Evolutionary conservation across 495 filamentous ascomycete species (phyloP).

Genomic region (Penicillium subrubescens): DNA sequence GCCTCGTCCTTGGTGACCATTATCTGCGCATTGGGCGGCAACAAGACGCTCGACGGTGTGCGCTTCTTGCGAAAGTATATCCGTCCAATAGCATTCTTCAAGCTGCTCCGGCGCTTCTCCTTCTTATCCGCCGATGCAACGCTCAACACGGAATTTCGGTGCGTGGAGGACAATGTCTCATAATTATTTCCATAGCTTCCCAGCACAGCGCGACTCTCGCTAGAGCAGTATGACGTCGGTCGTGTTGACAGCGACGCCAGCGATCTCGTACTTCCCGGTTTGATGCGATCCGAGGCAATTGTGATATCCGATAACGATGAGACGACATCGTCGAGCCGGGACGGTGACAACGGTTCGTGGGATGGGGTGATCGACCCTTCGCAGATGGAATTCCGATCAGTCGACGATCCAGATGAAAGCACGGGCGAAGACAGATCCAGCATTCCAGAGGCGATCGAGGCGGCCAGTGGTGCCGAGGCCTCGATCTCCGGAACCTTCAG

Average conservation of each 20-base stretch:
- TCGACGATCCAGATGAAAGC: slow-evolving; percentile 42
- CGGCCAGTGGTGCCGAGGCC: slow-evolving; percentile 41
- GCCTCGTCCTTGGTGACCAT: slow-evolving; percentile 29
- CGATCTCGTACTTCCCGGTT: slow-evolving; percentile 44
- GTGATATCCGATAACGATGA: slow-evolving; percentile 43
- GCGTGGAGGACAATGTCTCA: slow-evolving; percentile 11
- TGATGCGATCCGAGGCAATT: slow-evolving; percentile 36
- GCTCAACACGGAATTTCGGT: slow-evolving; percentile 38
- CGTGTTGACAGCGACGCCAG: slow-evolving; percentile 45
- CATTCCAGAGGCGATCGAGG: slow-evolving; percentile 43
- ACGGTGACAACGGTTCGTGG: slow-evolving; percentile 24
- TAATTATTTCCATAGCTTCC: slow-evolving; percentile 16
- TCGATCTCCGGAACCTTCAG: slow-evolving; percentile 42
- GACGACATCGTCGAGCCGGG: slow-evolving; percentile 35
- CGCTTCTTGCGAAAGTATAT: slow-evolving; percentile 45
- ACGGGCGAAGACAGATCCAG: slow-evolving; percentile 42
- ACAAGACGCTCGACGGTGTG: slow-evolving; percentile 30
- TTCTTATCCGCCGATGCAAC: slow-evolving; percentile 36
- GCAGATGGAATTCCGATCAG: slow-evolving; percentile 39
- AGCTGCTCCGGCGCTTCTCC: slow-evolving; percentile 37
- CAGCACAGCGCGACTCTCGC: slow-evolving; percentile 32
- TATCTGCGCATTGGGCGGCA: slow-evolving; percentile 37
- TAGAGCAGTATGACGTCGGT: slow-evolving; percentile 47
- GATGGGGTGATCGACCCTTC: slow-evolving; percentile 33
- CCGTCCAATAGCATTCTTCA: slow-evolving; percentile 43